Percentiles rank a stretch among this genome's conserved stretches.
Conservation (phyloP, 306 rosid species). For the Adenanthera pavonina region DNA sequence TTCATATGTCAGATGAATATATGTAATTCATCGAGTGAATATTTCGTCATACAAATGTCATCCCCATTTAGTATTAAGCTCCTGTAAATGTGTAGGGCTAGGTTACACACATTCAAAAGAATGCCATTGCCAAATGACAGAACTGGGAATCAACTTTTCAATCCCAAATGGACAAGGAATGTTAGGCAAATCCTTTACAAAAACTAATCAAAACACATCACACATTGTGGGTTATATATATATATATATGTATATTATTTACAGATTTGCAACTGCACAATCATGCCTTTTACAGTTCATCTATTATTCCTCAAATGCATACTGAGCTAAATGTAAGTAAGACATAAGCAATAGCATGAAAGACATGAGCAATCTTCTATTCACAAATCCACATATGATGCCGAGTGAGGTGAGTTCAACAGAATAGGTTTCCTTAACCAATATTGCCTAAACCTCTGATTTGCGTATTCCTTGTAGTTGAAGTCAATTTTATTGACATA, state of each 20-base stretch:
- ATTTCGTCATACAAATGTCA: not conserved
- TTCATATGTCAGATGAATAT: too few relatives aligned
- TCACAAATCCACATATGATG: conserved; percentile 20
- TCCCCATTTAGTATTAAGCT: not conserved
- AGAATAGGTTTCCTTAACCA: conserved; percentile 58
- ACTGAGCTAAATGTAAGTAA: conserved; percentile 17
- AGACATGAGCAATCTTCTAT: conserved; percentile 21
- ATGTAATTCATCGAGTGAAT: too few relatives aligned
- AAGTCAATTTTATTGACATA: conserved; percentile 86
- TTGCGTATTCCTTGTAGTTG: conserved; percentile 83
- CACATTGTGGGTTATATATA: conserved; percentile 22
- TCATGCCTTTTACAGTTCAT: conserved; percentile 22
- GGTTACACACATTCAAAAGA: not conserved
- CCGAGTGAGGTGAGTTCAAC: conserved; percentile 47
- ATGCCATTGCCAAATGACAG: too few relatives aligned
- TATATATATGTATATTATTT: conserved; percentile 7
- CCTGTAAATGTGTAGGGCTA: not conserved
- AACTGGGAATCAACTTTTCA: not conserved
- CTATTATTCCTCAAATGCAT: conserved; percentile 16
- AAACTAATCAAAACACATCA: conserved; percentile 23
- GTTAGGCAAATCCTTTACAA: conserved; percentile 18
- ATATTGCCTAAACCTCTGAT: conserved; percentile 85
- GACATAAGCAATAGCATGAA: not conserved
- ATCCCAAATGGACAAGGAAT: conserved; percentile 24
- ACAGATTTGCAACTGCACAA: conserved; percentile 16